These are phyloP conservation scores for Waitea zeae DNA, from an alignment of 1,284 basidiomycete genomes.

Conservation along the genomic window DNA sequence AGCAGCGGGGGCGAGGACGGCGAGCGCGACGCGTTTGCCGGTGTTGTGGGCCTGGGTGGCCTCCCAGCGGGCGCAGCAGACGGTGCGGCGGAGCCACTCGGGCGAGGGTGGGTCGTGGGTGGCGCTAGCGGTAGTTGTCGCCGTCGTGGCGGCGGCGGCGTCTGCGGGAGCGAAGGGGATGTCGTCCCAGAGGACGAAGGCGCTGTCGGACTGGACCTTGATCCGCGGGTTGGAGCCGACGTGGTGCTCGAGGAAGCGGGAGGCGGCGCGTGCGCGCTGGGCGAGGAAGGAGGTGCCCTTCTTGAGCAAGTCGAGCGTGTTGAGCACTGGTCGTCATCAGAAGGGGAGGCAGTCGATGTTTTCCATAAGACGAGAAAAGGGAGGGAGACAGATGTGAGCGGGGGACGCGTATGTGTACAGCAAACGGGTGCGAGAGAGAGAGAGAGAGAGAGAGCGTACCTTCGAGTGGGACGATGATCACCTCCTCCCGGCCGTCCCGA, in stretches of 20 bases:
- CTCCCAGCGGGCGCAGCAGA: slow-evolving; percentile 67
- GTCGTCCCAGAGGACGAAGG: slow-evolving; percentile 61
- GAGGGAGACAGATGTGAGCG: slow-evolving; percentile 1
- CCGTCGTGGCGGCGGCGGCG: slow-evolving; percentile 2
- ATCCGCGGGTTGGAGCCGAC: slow-evolving; percentile 66
- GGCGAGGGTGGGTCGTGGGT: slow-evolving; percentile 33
- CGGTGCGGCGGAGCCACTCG: slow-evolving; percentile 66
- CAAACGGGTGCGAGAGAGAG: slow-evolving; percentile 2
- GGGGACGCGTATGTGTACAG: slow-evolving; percentile 5
- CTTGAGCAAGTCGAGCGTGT: slow-evolving; percentile 87
- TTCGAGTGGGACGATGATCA: slow-evolving; percentile 75
- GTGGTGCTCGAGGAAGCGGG: slow-evolving; percentile 66
- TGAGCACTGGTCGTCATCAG: too few species aligned
- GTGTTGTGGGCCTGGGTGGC: slow-evolving; percentile 26
- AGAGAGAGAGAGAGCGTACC: slow-evolving; percentile 29
- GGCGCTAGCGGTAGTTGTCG: slow-evolving; percentile 12
- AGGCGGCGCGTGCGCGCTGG: slow-evolving; percentile 66
- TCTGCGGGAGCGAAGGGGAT: slow-evolving; percentile 27
- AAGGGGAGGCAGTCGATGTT: neutral
- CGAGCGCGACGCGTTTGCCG: slow-evolving; percentile 34
- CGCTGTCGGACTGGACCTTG: slow-evolving; percentile 60
- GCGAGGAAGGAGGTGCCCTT: slow-evolving; percentile 70
- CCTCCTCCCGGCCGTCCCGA: slow-evolving; percentile 46
- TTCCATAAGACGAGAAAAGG: slow-evolving; percentile 2
- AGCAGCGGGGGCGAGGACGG: slow-evolving; percentile 23